Evolutionary conservation across 768 basidiomycete species (phyloP), one percentile per base, ranked within the genome.

Genomic region (Butyriboletus loyo): DNA sequence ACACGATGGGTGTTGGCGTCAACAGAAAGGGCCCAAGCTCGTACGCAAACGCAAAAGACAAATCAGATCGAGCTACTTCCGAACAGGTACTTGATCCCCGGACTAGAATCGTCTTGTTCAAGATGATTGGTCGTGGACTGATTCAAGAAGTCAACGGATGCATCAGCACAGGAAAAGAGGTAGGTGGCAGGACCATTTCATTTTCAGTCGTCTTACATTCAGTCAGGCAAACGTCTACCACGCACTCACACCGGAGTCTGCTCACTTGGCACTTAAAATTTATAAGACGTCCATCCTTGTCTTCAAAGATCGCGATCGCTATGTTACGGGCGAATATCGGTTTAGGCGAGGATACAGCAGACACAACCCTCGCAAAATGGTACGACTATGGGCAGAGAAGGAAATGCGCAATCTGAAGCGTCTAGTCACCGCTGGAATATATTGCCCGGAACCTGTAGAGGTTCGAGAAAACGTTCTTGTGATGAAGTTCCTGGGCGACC

Each of bases 221-320:
- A 25, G 46, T 5, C 60, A 96, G 93, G 96, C 96, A 9, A 98
- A 98, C 62, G 97, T 99, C 13, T 99, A 99, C 67, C 94, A 98
- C 64, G 93, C 94, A 1, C 65, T 89, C 32, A 76, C 80, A 0
- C 75, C 81, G 0, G 70, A 72, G 4, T 66, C 64, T 5, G 57
- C 61, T 21, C 91, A 96, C 63, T 75, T 97, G 38, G 97, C 97
- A 0, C 80, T 98, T 54, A 99, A 99, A 70, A 93, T 99, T 54
- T 99, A 95, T 77, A 97, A 98, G 68, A 99, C 97, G 1, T 97
- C 94, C 24, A 98, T 99, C 57, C 84, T 99, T 9, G 79, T 93
- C 9, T 99, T 99, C 79, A 96, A 98, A 70, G 92, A 98, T 59
- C 84, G 97, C n/a, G 92, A 95, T 62, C 87, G 89, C 52, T 99